A percentile compares a stretch with the other conserved stretches of the same genome.
These are phyloP conservation scores for Galium porrigens DNA, from an alignment of 305 asterid genomes.

Conservation along the genomic window DNA sequence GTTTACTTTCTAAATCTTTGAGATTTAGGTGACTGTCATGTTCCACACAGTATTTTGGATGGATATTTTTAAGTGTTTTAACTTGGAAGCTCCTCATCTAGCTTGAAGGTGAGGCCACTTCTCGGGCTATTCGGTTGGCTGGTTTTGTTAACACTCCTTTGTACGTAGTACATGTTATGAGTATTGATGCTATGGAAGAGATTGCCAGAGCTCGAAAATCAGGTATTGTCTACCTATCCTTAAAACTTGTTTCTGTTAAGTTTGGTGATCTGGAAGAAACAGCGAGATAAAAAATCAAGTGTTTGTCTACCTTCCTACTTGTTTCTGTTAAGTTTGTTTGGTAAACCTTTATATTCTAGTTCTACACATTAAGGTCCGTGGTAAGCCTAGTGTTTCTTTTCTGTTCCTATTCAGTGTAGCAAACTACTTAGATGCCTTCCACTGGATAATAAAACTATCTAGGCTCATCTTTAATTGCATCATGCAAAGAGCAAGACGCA, in stretches of 20 bases:
- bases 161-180: constrained; percentile 95
- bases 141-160: constrained; percentile 80
- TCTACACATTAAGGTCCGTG: not conserved
- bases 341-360: not conserved
- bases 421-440: not conserved
- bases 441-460: not conserved
- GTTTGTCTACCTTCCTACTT: constrained; percentile 9
- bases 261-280: constrained; percentile 88
- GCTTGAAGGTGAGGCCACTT: constrained; percentile 92
- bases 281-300: constrained; percentile 84
- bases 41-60: not conserved
- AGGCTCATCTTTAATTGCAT: too few species aligned
- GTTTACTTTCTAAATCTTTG: not conserved
- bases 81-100: constrained; percentile 25
- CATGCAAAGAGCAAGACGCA: not conserved
- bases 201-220: constrained; percentile 84
- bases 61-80: constrained; percentile 13
- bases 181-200: constrained; percentile 97
- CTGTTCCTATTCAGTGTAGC: not conserved
- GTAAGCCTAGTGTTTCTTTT: not conserved
- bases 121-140: constrained; percentile 90
- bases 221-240: constrained; percentile 34
- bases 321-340: not conserved
- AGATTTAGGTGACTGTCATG: not conserved
- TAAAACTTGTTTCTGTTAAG: not conserved